Conservation (phyloP, 139 green algal species). For the Volvox reticuliferus region DNA sequence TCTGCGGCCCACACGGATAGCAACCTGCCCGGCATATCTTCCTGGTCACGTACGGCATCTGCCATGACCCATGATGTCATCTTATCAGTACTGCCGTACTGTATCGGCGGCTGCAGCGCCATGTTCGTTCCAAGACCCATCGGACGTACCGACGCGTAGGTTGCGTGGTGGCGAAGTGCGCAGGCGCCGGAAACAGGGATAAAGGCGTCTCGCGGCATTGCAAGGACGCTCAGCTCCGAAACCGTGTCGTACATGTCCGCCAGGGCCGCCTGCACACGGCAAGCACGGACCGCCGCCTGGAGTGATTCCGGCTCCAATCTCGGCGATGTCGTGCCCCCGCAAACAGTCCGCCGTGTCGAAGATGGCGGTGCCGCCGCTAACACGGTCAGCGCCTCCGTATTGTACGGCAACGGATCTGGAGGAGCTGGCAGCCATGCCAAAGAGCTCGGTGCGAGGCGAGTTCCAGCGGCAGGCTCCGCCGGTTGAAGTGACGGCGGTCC, state of each 20-base stretch:
- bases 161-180: not conserved
- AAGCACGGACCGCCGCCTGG: not conserved
- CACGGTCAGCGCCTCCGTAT: not conserved
- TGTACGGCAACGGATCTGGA: not conserved
- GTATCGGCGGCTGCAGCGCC: not conserved
- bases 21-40: slow-evolving; percentile 4
- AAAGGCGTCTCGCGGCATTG: not conserved
- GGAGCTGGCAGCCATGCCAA: not conserved
- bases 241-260: slow-evolving; percentile 36
- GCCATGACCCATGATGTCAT: slow-evolving; percentile 2
- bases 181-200: slow-evolving; percentile 22
- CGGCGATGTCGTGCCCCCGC: not conserved
- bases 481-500: too few relatives aligned
- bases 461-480: too few relatives aligned
- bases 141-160: not conserved
- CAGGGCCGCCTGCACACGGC: slow-evolving; percentile 21
- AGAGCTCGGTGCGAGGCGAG: too few relatives aligned
- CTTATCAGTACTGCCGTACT: not conserved
- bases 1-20: not conserved
- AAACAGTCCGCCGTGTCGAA: not conserved
- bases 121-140: not conserved
- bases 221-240: slow-evolving; percentile 38
- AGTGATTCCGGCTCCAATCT: not conserved
- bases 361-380: not conserved
- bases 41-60: not conserved